These are phyloP conservation scores for Pseudogymnoascus sp. DNA, from an alignment of 2,329 filamentous ascomycete genomes.

Conservation along the genomic window DNA sequence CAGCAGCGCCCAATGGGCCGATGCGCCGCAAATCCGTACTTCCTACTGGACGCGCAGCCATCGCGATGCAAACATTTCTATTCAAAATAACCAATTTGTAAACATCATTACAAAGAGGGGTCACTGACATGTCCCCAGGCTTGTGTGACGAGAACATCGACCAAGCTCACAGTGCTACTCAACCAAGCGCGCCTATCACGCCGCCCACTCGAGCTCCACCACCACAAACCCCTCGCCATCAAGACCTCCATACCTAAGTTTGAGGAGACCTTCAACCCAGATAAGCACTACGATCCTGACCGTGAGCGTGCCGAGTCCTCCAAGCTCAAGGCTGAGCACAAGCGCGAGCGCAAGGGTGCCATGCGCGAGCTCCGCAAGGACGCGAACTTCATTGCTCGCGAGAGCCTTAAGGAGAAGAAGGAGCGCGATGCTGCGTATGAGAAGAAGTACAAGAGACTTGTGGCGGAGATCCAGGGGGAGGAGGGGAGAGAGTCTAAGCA, in stretches of 20 bases:
- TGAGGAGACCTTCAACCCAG: constrained; percentile 88
- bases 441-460: constrained; percentile 85
- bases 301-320: constrained; percentile 77
- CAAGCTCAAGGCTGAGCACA: constrained; percentile 84
- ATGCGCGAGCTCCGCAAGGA: constrained; percentile 93
- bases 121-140: constrained; percentile 21
- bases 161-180: constrained; percentile 48
- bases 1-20: constrained; percentile 4
- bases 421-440: constrained; percentile 89
- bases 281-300: constrained; percentile 96
- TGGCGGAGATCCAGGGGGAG: constrained; percentile 92
- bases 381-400: constrained; percentile 83
- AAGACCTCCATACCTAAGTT: constrained; percentile 88
- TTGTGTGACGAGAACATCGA: constrained; percentile 18
- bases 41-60: constrained; percentile 1
- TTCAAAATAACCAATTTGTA: constrained; percentile 29
- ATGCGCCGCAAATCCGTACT: background rate
- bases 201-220: constrained; percentile 77
- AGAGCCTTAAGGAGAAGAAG: constrained; percentile 88
- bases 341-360: constrained; percentile 90
- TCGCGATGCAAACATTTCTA: constrained; percentile 6
- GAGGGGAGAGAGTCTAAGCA: constrained; percentile 80
- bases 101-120: constrained; percentile 28
- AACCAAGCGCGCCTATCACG: constrained; percentile 58
- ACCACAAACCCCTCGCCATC: constrained; percentile 83